Evolutionary conservation across 768 basidiomycete species (phyloP).

Genomic region (Sporobolomyces roseus): DNA sequence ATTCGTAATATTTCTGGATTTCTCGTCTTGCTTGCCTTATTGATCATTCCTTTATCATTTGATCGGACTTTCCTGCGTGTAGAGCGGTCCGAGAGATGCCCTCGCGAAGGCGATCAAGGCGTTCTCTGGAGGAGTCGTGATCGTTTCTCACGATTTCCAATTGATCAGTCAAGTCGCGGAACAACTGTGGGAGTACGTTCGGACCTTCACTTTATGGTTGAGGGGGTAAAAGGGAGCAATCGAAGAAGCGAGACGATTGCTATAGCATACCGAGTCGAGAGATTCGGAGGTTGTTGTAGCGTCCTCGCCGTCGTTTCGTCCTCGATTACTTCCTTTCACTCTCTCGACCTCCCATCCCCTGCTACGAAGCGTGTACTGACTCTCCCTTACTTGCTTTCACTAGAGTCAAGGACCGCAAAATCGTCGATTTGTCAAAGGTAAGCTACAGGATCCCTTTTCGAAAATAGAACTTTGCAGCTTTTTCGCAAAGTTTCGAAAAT

Average conservation of each 20-base stretch:
- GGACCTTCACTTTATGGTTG: background rate
- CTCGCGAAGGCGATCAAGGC: slow-evolving; percentile 92
- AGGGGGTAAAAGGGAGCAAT: too few relatives aligned
- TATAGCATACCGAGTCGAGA: too few relatives aligned
- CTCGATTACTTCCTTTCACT: too few relatives aligned
- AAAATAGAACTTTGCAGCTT: background rate
- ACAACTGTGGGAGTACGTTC: slow-evolving; percentile 81
- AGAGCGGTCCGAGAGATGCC: slow-evolving; percentile 93
- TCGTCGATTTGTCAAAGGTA: slow-evolving; percentile 82
- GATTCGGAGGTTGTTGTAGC: background rate
- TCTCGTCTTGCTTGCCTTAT: too few relatives aligned
- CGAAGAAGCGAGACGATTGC: background rate
- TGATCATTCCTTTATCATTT: too few relatives aligned
- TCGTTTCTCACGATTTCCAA: slow-evolving; percentile 99
- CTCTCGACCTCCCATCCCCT: too few relatives aligned
- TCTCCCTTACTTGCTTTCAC: background rate
- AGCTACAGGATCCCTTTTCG: background rate
- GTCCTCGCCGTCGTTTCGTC: background rate
- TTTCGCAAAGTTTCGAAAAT: background rate
- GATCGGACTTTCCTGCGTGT: too few relatives aligned
- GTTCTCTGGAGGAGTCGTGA: slow-evolving; percentile 96
- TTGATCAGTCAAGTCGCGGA: slow-evolving; percentile 97
- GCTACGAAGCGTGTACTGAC: background rate
- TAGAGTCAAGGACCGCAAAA: slow-evolving; percentile 78
- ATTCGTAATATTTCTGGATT: too few relatives aligned